These are phyloP conservation scores for Microbotryum saponariae DNA, from an alignment of 1,284 basidiomycete species.

Conservation along the genomic window DNA sequence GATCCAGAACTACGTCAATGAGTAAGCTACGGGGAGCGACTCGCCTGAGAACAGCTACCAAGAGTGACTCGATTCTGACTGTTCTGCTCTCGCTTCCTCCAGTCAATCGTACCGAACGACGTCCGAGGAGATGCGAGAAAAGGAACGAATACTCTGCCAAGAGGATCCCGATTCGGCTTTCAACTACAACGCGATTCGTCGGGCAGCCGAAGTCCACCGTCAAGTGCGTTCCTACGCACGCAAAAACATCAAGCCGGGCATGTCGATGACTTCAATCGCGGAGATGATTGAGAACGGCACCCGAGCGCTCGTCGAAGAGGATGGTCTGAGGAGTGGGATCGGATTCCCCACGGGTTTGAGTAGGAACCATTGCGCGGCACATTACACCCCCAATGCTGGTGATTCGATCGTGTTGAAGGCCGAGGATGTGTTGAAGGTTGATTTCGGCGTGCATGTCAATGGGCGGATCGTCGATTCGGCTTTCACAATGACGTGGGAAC, in stretches of 20 bases:
- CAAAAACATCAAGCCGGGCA: slow-evolving; percentile 79
- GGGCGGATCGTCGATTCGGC: slow-evolving; percentile 93
- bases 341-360: slow-evolving; percentile 97
- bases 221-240: slow-evolving; percentile 78
- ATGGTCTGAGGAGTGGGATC: slow-evolving; percentile 75
- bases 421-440: slow-evolving; percentile 90
- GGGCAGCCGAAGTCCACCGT: slow-evolving; percentile 91
- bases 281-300: slow-evolving; percentile 88
- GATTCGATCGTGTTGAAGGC: slow-evolving; percentile 76
- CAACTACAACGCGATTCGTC: slow-evolving; percentile 76
- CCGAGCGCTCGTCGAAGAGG: slow-evolving; percentile 81
- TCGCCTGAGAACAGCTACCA: no score
- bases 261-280: slow-evolving; percentile 91
- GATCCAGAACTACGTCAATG: slow-evolving; percentile 82
- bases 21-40: slow-evolving; percentile 45
- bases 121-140: slow-evolving; percentile 79
- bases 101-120: slow-evolving; percentile 82
- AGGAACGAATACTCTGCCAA: slow-evolving; percentile 51
- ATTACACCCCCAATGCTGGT: slow-evolving; percentile 93
- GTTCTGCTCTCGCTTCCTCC: not conserved
- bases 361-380: slow-evolving; percentile 90
- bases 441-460: slow-evolving; percentile 93
- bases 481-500: slow-evolving; percentile 85
- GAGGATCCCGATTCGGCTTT: slow-evolving; percentile 56
- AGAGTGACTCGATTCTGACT: not conserved